Base-by-base conservation (phyloP, 257 asterid species). In the Solanum gandarillasii region DNA sequence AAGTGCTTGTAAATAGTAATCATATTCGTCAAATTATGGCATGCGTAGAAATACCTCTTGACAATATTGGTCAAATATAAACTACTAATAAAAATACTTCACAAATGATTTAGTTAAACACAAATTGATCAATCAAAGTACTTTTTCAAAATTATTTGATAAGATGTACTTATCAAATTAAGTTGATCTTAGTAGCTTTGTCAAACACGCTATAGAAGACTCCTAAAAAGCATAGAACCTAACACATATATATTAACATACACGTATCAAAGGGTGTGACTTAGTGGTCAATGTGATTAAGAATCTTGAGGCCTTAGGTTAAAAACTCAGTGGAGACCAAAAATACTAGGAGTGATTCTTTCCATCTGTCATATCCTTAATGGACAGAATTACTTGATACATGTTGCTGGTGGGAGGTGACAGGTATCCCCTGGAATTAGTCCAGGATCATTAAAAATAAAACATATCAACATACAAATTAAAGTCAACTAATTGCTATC, bases 381-480 rank as follows among this genome's bases (percentile, higher is more conserved):
- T 52, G 23, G 4, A 52, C 9, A 52, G 0, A 52, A 7, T 52
- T 16, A 52, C 62, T 6, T 52, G 10, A 1, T 52, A 52, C 1
- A 0, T 6, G 1, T 52, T 52, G 62, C 1, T 52, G 9, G 21
- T 52, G 10, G 1, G 1, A 52, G n/a, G 3, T 52, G 23, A 0
- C 1, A 48, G 3, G 0, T 48, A 48, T 48, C 60, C 3, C 23
- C 9, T 48, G 3, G 3, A 48, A 48, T 16, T 48, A 48, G 4
- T 48, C 60, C 9, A 48, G 0, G 23, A 16, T 16, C 21, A 52
- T 52, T 16, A 16, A 16, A 1, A 16, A 16, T 13, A 52, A 48
- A 48, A 14, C 23, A 52, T 16, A 18, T 52, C 62, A 52, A 52
- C 23, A 52, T 52, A 52, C 62, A 13, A 46, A 46, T 46, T 46